phyloP scores from a whole-genome alignment of 2,329 filamentous ascomycete genomes.

The Cadophora sp. region DNA sequence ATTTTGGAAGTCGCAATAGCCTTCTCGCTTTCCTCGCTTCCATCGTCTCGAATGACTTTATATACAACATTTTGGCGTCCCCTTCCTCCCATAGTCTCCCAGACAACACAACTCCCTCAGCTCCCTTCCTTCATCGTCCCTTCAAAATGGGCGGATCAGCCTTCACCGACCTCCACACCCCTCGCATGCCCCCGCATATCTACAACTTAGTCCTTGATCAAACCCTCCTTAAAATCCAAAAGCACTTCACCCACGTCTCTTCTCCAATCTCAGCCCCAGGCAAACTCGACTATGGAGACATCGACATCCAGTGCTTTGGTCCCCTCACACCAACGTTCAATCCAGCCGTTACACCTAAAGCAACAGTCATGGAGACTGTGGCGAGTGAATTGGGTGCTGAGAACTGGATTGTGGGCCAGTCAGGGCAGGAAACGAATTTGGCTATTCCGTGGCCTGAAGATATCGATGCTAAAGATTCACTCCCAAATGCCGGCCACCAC shows the following conservation, averaged over 20 bases:
- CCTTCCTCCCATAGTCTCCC: too few species aligned
- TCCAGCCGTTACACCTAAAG: background rate
- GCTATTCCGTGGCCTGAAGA: conserved; percentile 61
- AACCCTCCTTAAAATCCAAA: conserved; percentile 54
- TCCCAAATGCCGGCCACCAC: too few species aligned
- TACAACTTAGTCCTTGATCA: conserved; percentile 60
- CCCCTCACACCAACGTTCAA: conserved; percentile 34
- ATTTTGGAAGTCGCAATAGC: background rate
- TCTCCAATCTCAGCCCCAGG: conserved; percentile 72
- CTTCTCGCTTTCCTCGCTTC: background rate
- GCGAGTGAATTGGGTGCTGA: conserved; percentile 54
- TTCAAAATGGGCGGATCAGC: conserved; percentile 68
- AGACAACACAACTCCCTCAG: too few species aligned
- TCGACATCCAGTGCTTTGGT: conserved; percentile 70
- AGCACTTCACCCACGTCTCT: conserved; percentile 61
- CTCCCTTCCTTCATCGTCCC: background rate
- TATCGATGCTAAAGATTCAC: too few species aligned
- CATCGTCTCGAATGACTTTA: too few species aligned
- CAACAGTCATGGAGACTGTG: conserved; percentile 43
- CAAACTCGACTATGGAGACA: conserved; percentile 73
- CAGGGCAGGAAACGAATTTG: conserved; percentile 50
- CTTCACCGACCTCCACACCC: conserved; percentile 64
- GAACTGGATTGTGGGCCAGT: conserved; percentile 43
- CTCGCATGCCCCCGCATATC: conserved; percentile 66
- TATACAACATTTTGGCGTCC: too few species aligned